A percentile compares a stretch with the other conserved stretches of the same genome.
phyloP scores from a whole-genome alignment of 2,329 filamentous ascomycete species.

The Nothomitra cinnamomea region DNA sequence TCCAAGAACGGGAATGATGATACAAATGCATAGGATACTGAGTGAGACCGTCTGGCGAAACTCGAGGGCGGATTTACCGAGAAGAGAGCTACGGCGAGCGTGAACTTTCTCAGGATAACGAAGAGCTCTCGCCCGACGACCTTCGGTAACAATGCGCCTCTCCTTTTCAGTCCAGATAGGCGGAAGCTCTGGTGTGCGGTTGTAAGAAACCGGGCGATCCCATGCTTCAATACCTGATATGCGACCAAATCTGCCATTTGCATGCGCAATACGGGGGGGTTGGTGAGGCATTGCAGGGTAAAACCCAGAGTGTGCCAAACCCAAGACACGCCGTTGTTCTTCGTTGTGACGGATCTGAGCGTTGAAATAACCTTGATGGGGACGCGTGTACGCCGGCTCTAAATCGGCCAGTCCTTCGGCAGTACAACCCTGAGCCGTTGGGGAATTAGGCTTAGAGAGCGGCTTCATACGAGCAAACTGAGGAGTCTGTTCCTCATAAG shows the following conservation, averaged over 20 bases:
- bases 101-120: slow-evolving; percentile 6
- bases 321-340: not conserved
- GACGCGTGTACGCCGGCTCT: not conserved
- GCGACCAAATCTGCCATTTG: not conserved
- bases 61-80: slow-evolving; percentile 13
- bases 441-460: slow-evolving; percentile 5
- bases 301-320: not conserved
- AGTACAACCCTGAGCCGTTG: not conserved
- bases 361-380: not conserved
- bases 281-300: not conserved
- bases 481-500: slow-evolving; percentile 8
- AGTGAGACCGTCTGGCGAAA: slow-evolving; percentile 19
- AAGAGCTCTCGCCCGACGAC: not conserved
- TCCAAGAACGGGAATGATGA: slow-evolving; percentile 18
- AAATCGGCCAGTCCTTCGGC: not conserved
- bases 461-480: not conserved
- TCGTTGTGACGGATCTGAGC: not conserved
- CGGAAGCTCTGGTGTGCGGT: not conserved
- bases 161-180: not conserved
- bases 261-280: not conserved
- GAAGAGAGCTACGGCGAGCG: slow-evolving; percentile 4
- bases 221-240: not conserved
- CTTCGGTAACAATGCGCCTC: slow-evolving; percentile 1
- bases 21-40: slow-evolving; percentile 19
- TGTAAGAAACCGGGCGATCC: not conserved